A percentile compares a stretch with the other conserved stretches of the same genome.
Evolutionary conservation across 192 early-diverging fungal species (phyloP).

Genomic region (Gaertneriomyces sp.): DNA sequence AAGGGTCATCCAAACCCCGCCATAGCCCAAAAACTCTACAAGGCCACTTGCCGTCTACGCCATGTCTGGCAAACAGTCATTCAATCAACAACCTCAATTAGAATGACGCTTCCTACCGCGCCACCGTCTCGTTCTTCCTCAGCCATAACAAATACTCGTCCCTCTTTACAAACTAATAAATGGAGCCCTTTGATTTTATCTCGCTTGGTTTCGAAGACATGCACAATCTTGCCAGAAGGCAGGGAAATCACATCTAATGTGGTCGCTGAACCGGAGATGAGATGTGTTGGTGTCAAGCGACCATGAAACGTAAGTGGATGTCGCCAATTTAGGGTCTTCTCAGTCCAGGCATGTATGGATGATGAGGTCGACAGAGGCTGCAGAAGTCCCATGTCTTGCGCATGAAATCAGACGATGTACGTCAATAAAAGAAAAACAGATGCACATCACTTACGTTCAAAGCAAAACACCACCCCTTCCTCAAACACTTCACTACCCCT

Average conservation of each 20-base stretch:
- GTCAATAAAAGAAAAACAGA: background rate
- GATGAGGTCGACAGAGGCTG: no score
- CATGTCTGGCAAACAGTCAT: background rate
- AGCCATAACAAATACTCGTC: conserved; percentile 41
- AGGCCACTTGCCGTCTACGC: no score
- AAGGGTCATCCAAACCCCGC: no score
- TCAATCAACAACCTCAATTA: conserved; percentile 33
- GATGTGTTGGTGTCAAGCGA: conserved; percentile 1
- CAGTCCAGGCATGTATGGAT: no score
- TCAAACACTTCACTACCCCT: no score
- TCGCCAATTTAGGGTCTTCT: conserved; percentile 42
- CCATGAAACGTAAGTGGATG: conserved; percentile 49
- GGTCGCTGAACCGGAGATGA: conserved; percentile 38
- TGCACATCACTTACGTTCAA: conserved; percentile 31
- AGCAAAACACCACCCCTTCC: conserved; percentile 35
- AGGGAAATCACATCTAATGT: conserved; percentile 53
- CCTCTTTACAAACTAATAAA: conserved; percentile 35
- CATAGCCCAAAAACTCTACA: no score
- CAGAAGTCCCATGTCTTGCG: conserved; percentile 34
- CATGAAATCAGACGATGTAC: background rate
- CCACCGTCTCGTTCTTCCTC: conserved; percentile 52
- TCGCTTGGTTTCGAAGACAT: conserved; percentile 54
- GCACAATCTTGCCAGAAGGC: conserved; percentile 49
- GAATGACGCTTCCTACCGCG: conserved; percentile 36
- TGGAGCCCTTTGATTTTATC: conserved; percentile 44